Base-by-base conservation (phyloP, 306 rosid species). In the Parietaria judaica region DNA sequence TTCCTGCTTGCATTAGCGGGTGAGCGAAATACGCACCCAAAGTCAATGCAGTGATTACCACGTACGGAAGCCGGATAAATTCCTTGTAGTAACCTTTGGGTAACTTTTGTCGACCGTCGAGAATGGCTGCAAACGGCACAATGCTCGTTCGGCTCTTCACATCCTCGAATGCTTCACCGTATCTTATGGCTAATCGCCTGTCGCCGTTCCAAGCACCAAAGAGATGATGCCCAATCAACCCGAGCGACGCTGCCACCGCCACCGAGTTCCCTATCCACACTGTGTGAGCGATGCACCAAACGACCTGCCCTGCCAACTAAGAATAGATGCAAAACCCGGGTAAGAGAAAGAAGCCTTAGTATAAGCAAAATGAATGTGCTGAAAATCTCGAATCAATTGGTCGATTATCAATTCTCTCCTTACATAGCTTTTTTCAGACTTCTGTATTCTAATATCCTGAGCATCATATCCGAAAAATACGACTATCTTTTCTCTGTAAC, bases 171-270 rank as follows among this genome's bases (percentile, higher is more conserved):
- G 67, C 74, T n/a, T 82, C 64, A 5, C 98, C 96, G 4, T 79
- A 82, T 71, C 82, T 78, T 51, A 44, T 50, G 3, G 88, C 84
- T 9, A 88, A 70, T 60, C 92, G 73, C 73, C 90, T 79, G 69
- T 92, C 98, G 41, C 98, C 98, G 52, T 92, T 92, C 98, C 98
- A 90, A 46, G 78, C 96, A 60, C 97, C 97, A 37, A 87, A 92
- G 31, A 92, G 72, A 78, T 90, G 98, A 58, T 92, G 98, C 17
- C 81, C 96, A 60, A 92, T 84, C 67, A 92, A 74, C 52, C 86
- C 96, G 58, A 92, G 1, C 39, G 98, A 92, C 47, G 96, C 96
- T 52, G 96, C 96, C 63, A 72, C 92, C 9, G 86, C 79, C 70
- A 88, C 88, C 0, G 96, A 83, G 73, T 83, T 91, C 68, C 98